Base-by-base conservation (phyloP, 495 filamentous ascomycete species). In the Aspergillus cavernicola region DNA sequence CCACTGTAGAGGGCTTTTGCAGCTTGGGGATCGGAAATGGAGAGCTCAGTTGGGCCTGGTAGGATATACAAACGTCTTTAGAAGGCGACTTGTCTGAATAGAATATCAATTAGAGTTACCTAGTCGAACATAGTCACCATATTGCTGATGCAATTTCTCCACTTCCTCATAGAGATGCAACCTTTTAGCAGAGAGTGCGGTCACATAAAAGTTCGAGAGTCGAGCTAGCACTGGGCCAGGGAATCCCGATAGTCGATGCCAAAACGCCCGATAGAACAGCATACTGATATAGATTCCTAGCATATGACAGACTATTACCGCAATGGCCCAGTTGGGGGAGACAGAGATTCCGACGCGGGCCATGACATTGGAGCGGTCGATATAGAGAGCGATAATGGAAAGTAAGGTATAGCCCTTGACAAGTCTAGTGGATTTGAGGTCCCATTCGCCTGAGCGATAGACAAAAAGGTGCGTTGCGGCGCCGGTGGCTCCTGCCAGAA, bases 91-190 rank as follows among this genome's bases (percentile, higher is more conserved):
- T 9, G 3, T 9, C 4, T 39, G 15, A 4, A 16, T 22, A 23
- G 6, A 24, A 24, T 19, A 22, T 4, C 1, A 13, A 8, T 11
- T 28, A 28, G 24, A 22, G 31, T 51, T 37, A 65, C 63, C 65
- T 20, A 60, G 31, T 6, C 65, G 58, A 0, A 81, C 71, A 33
- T 76, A 68, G 28, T 67, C 65, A 0, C 79, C 76, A 61, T 79
- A 72, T 41, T 70, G 63, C n/a, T 64, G 12, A 53, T 82, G 78
- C 2, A 79, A 66, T 0, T 59, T 53, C 9, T 70, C 35, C 0
- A 65, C 29, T 50, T 69, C 66, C 4, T 66, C 52, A 46, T 69
- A 68, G 1, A 69, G 56, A 32, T 69, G 68, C 16, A 60, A 23
- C 5, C 59, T 58, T 19, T 53, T 59, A 1, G 57, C 50, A 8